A percentile compares a stretch with the other conserved stretches of the same genome.
phyloP scores from a whole-genome alignment of 345 rosid genomes.

The Pugionium cornutum region DNA sequence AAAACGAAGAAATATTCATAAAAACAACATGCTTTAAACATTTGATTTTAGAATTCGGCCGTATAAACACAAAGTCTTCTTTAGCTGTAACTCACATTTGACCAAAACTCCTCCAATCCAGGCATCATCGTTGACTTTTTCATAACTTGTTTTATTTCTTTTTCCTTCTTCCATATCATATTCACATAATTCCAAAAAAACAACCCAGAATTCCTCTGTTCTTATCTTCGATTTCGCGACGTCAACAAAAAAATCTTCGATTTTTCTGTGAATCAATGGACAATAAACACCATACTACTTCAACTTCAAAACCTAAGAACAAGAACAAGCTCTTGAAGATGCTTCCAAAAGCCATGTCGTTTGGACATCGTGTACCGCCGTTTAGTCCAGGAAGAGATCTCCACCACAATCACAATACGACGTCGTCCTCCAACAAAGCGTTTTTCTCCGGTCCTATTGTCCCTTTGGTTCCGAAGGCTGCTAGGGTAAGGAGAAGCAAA shows the following conservation, averaged over 20 bases:
- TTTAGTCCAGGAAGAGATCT: slow-evolving; percentile 70
- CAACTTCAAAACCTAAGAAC: slow-evolving; percentile 40
- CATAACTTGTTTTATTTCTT: slow-evolving; percentile 36
- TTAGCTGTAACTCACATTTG: slow-evolving; percentile 30
- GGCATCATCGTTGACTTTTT: slow-evolving; percentile 39
- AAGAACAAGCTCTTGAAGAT: slow-evolving; percentile 55
- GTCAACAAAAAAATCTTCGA: too few species aligned
- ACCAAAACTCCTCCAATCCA: slow-evolving; percentile 34
- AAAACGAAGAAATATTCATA: slow-evolving; percentile 11
- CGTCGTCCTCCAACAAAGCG: slow-evolving; percentile 18
- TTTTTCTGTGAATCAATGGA: slow-evolving; percentile 18
- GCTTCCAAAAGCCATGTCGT: slow-evolving; percentile 64
- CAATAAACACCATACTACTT: slow-evolving; percentile 23
- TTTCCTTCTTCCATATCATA: slow-evolving; percentile 22
- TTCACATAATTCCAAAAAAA: not conserved
- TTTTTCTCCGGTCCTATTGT: slow-evolving; percentile 59
- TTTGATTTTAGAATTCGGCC: slow-evolving; percentile 29
- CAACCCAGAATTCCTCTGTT: slow-evolving; percentile 26
- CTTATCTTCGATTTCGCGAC: not conserved
- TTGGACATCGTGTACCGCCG: slow-evolving; percentile 42
- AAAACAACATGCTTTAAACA: slow-evolving; percentile 32
- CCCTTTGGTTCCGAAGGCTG: slow-evolving; percentile 64
- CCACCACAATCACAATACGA: slow-evolving; percentile 31
- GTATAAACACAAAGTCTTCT: slow-evolving; percentile 38
- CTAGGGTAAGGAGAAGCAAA: slow-evolving; percentile 47